Base-by-base conservation (phyloP, 768 basidiomycete species). In the Strobilomyces dryophilus region DNA sequence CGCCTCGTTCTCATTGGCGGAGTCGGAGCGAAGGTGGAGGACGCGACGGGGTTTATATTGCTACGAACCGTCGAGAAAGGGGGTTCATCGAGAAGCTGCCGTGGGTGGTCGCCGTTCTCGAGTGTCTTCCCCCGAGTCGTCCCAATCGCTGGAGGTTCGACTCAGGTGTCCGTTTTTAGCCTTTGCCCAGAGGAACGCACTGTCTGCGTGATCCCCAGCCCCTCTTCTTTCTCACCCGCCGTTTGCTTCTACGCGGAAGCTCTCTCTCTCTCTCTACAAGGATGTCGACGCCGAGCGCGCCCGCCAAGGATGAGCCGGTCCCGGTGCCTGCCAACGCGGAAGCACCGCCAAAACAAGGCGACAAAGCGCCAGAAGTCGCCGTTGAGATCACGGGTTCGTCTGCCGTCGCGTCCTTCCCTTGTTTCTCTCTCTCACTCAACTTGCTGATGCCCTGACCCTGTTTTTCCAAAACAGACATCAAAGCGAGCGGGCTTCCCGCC, bases 401-500 rank as follows among this genome's bases (percentile, higher is more conserved):
- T 0, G 24, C 4, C 26, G n/a, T 18, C 9, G 9, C 15, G 1
- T 5, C 29, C 32, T 0, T 9, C 31, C 4, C 24, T 24, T 24
- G n/a, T 8, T 21, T 20, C 12, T 20, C 5, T 15, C 9, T 15
- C 17, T 14, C 14, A 26, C 7, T 29, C 21, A n/a, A n/a, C n/a
- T n/a, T n/a, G 24, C 24, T 4, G 24, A 24, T 4, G 24, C 24
- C 24, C 24, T 24, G 24, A 24, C 4, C 24, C 24, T 24, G 24
- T 2, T 29, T 14, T 15, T 17, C 35, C 1, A 8, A n/a, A 47
- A 52, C 44, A 69, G 68, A 61, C 55, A 69, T 69, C 57, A 69
- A 67, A 52, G 68, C 68, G n/a, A 71, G 66, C 31, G 69, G 67
- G 35, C 59, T 69, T 8, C 68, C 68, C 20, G 59, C 70, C 17